Base-by-base conservation (phyloP, 139 green algal genomes). In the Micromonas commoda region DNA sequence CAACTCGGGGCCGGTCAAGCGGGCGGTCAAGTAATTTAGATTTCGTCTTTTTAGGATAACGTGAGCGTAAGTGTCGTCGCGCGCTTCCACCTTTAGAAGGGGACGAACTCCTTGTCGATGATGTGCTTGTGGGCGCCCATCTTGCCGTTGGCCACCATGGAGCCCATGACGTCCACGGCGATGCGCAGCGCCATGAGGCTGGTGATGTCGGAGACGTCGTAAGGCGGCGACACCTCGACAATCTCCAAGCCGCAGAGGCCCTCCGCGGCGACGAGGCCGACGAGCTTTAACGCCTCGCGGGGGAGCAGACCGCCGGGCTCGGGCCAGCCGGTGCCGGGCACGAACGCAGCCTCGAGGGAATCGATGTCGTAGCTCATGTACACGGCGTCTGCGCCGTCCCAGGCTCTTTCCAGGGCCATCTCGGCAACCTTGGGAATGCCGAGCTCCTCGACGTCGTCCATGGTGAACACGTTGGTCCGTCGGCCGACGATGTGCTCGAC, bases 61-160 rank as follows among this genome's bases (percentile, higher is more conserved):
- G n/a, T n/a, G n/a, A n/a, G n/a, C n/a, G n/a, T n/a, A n/a, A n/a
- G n/a, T n/a, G n/a, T n/a, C n/a, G n/a, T n/a, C n/a, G n/a, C n/a
- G n/a, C n/a, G n/a, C n/a, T 63, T 63, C n/a, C n/a, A n/a, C n/a
- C n/a, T n/a, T 71, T 77, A 77, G 66, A 77, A 77, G 13, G 71
- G 39, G 20, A 66, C 39, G 2, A 77, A 77, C 38, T 65, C 38
- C 52, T 77, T 77, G 52, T 77, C 71, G 39, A 77, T 77, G 38
- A 77, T 77, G 35, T 67, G 38, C 37, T 66, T 66, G 37, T 77
- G 71, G 19, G 45, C 32, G 13, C 71, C 71, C 45, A 77, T 61
- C 52, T 77, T 77, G 2, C 71, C 71, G 35, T 77, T 32, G 21
- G 38, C 33, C 26, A 77, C 71, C 71, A 77, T 77, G 21, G 71